These are phyloP conservation scores for Pythium dissotocum DNA, from an alignment of 352 stramenopile genomes.

Conservation along the genomic window DNA sequence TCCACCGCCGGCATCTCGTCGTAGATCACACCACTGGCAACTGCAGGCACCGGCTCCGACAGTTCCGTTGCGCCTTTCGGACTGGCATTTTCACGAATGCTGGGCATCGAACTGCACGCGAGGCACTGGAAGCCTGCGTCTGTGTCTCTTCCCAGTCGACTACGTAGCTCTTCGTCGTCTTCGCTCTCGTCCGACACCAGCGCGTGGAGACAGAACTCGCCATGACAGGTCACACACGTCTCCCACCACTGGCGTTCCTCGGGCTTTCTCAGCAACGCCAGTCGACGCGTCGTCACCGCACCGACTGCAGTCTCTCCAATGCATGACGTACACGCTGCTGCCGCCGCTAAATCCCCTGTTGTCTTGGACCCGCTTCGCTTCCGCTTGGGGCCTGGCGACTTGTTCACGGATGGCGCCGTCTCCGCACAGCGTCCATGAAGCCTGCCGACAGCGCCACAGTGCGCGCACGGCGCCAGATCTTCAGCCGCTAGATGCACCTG, in stretches of 20 bases:
- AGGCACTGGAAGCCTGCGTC: slow-evolving; percentile 19
- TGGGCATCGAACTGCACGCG: slow-evolving; percentile 20
- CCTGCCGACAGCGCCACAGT: slow-evolving; percentile 32
- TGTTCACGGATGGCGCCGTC: neutral
- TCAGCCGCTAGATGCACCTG: slow-evolving; percentile 46
- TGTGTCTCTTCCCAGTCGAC: slow-evolving; percentile 8
- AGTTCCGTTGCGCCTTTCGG: neutral
- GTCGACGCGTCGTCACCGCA: slow-evolving; percentile 37
- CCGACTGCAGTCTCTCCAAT: slow-evolving; percentile 7
- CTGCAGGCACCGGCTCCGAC: neutral
- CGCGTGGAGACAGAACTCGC: slow-evolving; percentile 26
- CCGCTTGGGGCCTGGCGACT: slow-evolving; percentile 17
- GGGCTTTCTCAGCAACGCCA: slow-evolving; percentile 41
- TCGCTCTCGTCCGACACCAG: slow-evolving; percentile 13
- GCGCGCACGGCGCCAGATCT: slow-evolving; percentile 35
- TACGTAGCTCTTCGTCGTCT: slow-evolving; percentile 12
- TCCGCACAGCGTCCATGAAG: slow-evolving; percentile 38
- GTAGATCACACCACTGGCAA: neutral
- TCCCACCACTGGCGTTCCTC: slow-evolving; percentile 21
- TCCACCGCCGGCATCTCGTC: slow-evolving; percentile 15
- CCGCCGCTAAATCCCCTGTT: neutral
- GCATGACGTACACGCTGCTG: neutral
- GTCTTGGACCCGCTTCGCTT: slow-evolving; percentile 19
- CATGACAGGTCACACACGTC: slow-evolving; percentile 17
- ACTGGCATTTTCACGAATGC: slow-evolving; percentile 29